Percentiles rank a stretch among this genome's conserved stretches.
These are phyloP conservation scores for Hibiscus mutabilis DNA, from an alignment of 345 rosid species.

Conservation along the genomic window DNA sequence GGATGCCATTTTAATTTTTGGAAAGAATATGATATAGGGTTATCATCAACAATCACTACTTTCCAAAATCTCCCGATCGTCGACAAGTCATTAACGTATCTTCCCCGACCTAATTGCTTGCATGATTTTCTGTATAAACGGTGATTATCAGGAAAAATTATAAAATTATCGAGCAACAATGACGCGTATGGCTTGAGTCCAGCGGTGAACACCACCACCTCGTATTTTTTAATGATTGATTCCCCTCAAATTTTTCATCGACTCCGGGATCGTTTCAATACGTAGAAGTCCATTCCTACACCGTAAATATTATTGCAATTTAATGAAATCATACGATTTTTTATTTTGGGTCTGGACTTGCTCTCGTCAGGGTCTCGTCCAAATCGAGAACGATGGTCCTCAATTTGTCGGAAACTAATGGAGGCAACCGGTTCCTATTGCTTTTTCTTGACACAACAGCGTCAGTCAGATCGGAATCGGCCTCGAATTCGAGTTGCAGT, in stretches of 20 bases:
- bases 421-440: not conserved
- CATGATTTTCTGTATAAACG: conserved; percentile 72
- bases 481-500: not conserved
- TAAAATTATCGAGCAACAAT: conserved; percentile 47
- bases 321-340: conserved; percentile 51
- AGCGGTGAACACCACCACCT: conserved; percentile 80
- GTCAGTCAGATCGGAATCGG: not conserved
- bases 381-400: conserved; percentile 79
- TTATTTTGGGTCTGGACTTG: conserved; percentile 56
- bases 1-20: conserved; percentile 81
- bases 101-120: conserved; percentile 46
- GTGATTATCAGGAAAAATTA: conserved; percentile 49
- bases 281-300: conserved; percentile 46
- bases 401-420: conserved; percentile 6
- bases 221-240: conserved; percentile 40
- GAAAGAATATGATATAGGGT: conserved; percentile 51
- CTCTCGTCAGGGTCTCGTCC: conserved; percentile 78
- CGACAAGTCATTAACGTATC: conserved; percentile 65
- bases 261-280: conserved; percentile 82
- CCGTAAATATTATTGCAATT: conserved; percentile 61
- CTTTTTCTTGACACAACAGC: too few species aligned
- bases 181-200: conserved; percentile 74
- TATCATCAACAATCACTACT: conserved; percentile 76
- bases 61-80: conserved; percentile 43
- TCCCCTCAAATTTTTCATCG: conserved; percentile 55